Evolutionary conservation across 192 early-diverging fungal genomes (phyloP), one percentile per base, ranked within the genome.

Genomic region (Podila clonocystis): DNA sequence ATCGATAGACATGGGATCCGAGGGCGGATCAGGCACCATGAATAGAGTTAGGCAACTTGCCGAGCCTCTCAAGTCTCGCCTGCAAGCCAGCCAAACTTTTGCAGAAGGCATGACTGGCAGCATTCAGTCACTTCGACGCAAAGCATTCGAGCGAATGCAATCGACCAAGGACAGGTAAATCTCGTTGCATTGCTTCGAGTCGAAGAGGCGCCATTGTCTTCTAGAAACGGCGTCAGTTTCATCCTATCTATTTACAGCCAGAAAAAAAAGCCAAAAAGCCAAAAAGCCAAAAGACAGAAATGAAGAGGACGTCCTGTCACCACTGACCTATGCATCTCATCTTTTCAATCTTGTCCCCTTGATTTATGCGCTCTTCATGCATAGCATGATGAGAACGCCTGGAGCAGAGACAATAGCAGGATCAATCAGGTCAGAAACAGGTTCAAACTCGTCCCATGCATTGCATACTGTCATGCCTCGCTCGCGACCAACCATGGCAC

Each of bases 81-180:
- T 59, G 2, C 31, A 36, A 28, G 67, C 63, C 28, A 69, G 74
- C 2, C 74, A 76, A 41, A 70, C 74, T 0, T 76, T 76, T 70
- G 74, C 68, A 29, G 74, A 76, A 28, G 68, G 74, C 41, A 76
- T 76, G 74, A 50, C 15, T n/a, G 30, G 30, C 3, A 65, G 57
- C 26, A 41, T 76, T 12, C 67, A 65, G 31, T 70, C 67, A 9
- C 63, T 76, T 13, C 74, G 74, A 8, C 63, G 63, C 49, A 69
- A 59, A 22, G 68, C 68, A 28, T 61, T 70, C 19, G 68, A 76
- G 5, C 63, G 74, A 9, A 70, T 50, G 26, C 62, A 76, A 9
- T 61, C 68, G 4, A 41, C 26, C 26, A 64, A 26, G n/a, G 57
- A 65, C 22, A 65, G 41, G 41, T 36, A 19, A 13, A 17, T 50